Conservation (phyloP, 2,329 filamentous ascomycete species). For the Pseudocercospora ulei region DNA sequence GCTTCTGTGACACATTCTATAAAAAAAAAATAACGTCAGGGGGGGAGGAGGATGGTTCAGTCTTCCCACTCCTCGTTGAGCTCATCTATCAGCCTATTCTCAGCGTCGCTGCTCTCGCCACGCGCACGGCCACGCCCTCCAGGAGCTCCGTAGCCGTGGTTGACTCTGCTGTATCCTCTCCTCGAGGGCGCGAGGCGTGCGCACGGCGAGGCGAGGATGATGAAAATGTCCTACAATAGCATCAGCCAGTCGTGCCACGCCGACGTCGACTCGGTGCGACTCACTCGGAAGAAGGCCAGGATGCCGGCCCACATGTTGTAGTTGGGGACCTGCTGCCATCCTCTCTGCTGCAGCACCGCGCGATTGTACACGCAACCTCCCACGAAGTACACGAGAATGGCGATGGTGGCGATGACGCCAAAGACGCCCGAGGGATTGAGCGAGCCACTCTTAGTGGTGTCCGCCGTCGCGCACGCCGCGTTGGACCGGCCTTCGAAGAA, state of each 20-base stretch:
- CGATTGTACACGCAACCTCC: conserved; percentile 94
- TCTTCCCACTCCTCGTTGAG: conserved; percentile 97
- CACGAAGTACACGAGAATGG: conserved; percentile 76
- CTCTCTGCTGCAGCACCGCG: conserved; percentile 84
- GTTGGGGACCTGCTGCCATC: conserved; percentile 92
- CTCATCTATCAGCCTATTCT: conserved; percentile 90
- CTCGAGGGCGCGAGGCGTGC: conserved; percentile 54
- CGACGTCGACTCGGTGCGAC: conserved; percentile 3
- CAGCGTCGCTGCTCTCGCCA: conserved; percentile 57
- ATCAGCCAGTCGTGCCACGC: not conserved
- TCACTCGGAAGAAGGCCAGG: conserved; percentile 70
- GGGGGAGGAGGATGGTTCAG: conserved; percentile 26
- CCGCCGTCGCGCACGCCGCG: conserved; percentile 69
- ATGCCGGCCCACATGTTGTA: conserved; percentile 87
- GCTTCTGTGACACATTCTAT: no score
- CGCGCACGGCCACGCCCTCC: conserved; percentile 38
- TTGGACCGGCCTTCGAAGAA: conserved; percentile 86
- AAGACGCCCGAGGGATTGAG: conserved; percentile 69
- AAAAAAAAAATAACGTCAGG: no score
- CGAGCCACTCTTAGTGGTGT: conserved; percentile 45
- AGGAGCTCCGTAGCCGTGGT: conserved; percentile 44
- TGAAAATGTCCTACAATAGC: conserved; percentile 46
- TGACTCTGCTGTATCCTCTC: conserved; percentile 58
- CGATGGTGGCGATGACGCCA: conserved; percentile 68
- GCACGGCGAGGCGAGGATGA: conserved; percentile 61